A percentile compares a stretch with the other conserved stretches of the same genome.
Evolutionary conservation across 352 stramenopile species (phyloP).

Genomic region (Hyaloperonospora brassicae): DNA sequence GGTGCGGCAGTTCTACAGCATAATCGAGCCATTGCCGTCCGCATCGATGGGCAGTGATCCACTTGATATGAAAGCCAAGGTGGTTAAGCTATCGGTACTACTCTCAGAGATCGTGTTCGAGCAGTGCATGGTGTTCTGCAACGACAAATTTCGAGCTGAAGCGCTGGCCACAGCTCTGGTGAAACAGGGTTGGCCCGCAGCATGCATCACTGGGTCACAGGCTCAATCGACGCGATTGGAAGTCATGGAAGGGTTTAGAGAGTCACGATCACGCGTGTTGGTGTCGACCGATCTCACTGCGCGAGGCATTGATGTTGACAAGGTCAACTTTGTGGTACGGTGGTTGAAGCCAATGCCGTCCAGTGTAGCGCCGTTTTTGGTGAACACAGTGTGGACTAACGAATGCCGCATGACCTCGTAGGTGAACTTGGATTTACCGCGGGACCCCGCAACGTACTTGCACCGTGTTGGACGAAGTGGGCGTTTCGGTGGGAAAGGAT

Average conservation of each 20-base stretch:
- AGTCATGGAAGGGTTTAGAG: constrained; percentile 57
- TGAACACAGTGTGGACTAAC: neutral
- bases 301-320: constrained; percentile 67
- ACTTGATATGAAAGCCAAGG: constrained; percentile 47
- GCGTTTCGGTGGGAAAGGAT: constrained; percentile 63
- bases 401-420: constrained; percentile 8
- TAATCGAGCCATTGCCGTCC: constrained; percentile 22
- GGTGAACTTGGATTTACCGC: constrained; percentile 66
- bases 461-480: constrained; percentile 68
- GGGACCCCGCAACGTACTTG: constrained; percentile 69
- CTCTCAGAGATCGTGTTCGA: constrained; percentile 63
- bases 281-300: constrained; percentile 74
- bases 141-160: constrained; percentile 74
- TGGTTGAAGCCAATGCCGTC: neutral
- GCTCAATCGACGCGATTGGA: constrained; percentile 45
- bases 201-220: constrained; percentile 62
- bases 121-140: constrained; percentile 82
- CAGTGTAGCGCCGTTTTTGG: too few relatives aligned
- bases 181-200: constrained; percentile 46
- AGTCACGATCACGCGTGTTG: constrained; percentile 44
- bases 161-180: constrained; percentile 45
- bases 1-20: constrained; percentile 63
- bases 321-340: constrained; percentile 65
- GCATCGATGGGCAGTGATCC: constrained; percentile 3
- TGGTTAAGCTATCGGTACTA: constrained; percentile 42